phyloP scores from a whole-genome alignment of 148 eudicot species.

The Rhododendron vialii region DNA sequence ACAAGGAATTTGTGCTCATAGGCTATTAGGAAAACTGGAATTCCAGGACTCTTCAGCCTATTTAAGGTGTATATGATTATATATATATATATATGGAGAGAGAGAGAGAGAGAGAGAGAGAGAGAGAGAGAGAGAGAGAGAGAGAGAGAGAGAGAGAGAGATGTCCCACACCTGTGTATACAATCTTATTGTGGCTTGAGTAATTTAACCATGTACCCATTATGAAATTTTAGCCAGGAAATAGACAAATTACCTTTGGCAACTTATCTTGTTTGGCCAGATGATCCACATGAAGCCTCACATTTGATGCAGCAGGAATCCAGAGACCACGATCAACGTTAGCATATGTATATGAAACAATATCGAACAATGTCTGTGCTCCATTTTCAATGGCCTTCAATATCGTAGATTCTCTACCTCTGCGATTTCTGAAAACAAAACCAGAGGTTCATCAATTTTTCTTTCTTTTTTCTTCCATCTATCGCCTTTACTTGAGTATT shows the following conservation, averaged over 20 bases:
- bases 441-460: not conserved
- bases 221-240: not conserved
- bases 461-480: not conserved
- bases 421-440: conserved; percentile 67
- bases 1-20: not conserved
- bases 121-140: not conserved
- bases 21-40: not conserved
- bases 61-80: not conserved
- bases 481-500: not conserved
- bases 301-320: conserved; percentile 75
- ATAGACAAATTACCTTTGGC: conserved; percentile 55
- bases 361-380: conserved; percentile 64
- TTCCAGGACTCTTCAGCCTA: not conserved
- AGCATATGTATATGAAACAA: conserved; percentile 68
- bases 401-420: conserved; percentile 71
- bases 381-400: conserved; percentile 79
- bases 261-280: conserved; percentile 66
- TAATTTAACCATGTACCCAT: not conserved
- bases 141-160: not conserved
- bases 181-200: not conserved
- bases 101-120: not conserved
- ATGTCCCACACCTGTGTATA: not conserved
- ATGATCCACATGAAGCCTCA: conserved; percentile 93
- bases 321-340: conserved; percentile 72
- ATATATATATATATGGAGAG: no score